Conservation (phyloP, 495 filamentous ascomycete species). For the Trichoderma reesei region DNA sequence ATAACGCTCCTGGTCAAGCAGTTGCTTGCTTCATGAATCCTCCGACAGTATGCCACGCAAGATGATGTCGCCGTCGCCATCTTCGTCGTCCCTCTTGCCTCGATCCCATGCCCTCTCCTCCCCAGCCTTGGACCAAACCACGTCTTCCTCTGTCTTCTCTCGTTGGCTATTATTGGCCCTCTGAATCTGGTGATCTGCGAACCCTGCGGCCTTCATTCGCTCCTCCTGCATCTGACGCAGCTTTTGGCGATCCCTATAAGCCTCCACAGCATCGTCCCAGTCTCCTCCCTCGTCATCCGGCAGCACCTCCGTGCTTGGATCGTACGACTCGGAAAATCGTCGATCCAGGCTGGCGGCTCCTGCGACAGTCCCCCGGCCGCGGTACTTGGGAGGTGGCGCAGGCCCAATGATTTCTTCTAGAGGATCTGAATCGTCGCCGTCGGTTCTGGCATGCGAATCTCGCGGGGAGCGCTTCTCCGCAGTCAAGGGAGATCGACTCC, state of each 20-base stretch:
- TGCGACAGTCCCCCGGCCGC: constrained; percentile 63
- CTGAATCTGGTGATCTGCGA: constrained; percentile 64
- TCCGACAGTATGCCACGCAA: background rate
- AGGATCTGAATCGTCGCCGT: constrained; percentile 57
- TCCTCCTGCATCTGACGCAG: constrained; percentile 76
- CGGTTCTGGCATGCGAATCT: constrained; percentile 15
- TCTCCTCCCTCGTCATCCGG: constrained; percentile 49
- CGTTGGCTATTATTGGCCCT: constrained; percentile 63
- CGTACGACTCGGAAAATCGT: constrained; percentile 68
- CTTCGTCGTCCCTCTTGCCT: constrained; percentile 60
- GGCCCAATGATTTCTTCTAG: constrained; percentile 76
- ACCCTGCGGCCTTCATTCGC: constrained; percentile 65
- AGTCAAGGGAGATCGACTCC: constrained; percentile 19
- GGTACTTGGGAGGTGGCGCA: constrained; percentile 49
- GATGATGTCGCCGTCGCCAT: background rate
- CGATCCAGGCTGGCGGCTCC: constrained; percentile 62
- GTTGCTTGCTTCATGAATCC: background rate
- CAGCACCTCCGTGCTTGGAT: constrained; percentile 64
- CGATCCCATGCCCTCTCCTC: constrained; percentile 87
- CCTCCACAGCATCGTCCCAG: constrained; percentile 79
- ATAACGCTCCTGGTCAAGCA: background rate
- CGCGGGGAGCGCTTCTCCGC: background rate
- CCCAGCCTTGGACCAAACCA: constrained; percentile 70
- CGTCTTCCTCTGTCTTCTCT: constrained; percentile 55
- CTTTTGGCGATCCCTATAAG: constrained; percentile 65